Percentiles rank a stretch among this genome's conserved stretches.
These are phyloP conservation scores for Debaryomyces sp. DNA, from an alignment of 1,139 yeast genomes.

Conservation along the genomic window DNA sequence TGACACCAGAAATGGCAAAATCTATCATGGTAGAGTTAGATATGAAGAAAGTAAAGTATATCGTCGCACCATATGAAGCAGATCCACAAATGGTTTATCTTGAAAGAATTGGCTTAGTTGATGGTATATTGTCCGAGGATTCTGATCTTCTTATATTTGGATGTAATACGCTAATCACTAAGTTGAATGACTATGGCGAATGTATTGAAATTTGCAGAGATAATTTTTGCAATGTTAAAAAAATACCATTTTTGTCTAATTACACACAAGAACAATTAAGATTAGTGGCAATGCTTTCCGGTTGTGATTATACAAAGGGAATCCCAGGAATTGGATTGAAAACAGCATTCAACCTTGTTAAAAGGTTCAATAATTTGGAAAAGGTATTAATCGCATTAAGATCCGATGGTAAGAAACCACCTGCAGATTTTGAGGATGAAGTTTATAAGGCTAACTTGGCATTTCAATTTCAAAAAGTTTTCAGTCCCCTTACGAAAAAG, in stretches of 20 bases:
- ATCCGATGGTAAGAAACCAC: constrained; percentile 65
- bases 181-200: constrained; percentile 74
- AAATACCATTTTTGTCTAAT: constrained; percentile 47
- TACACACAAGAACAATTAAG: constrained; percentile 63
- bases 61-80: constrained; percentile 98
- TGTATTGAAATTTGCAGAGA: constrained; percentile 69
- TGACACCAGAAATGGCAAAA: constrained; percentile 91
- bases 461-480: constrained; percentile 85
- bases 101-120: constrained; percentile 72
- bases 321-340: constrained; percentile 78
- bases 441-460: constrained; percentile 73
- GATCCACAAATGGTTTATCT: constrained; percentile 95
- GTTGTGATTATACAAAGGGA: constrained; percentile 95
- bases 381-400: constrained; percentile 59
- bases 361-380: constrained; percentile 53
- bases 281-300: constrained; percentile 82
- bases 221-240: constrained; percentile 49
- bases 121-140: constrained; percentile 91
- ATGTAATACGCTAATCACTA: constrained; percentile 73
- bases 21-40: constrained; percentile 76
- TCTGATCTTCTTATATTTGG: constrained; percentile 94
- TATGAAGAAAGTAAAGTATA: constrained; percentile 58
- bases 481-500: constrained; percentile 55
- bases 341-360: constrained; percentile 69
- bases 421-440: constrained; percentile 61